Evolutionary conservation across 2,329 filamentous ascomycete genomes (phyloP).

Genomic region (Fusarium marasasianum): DNA sequence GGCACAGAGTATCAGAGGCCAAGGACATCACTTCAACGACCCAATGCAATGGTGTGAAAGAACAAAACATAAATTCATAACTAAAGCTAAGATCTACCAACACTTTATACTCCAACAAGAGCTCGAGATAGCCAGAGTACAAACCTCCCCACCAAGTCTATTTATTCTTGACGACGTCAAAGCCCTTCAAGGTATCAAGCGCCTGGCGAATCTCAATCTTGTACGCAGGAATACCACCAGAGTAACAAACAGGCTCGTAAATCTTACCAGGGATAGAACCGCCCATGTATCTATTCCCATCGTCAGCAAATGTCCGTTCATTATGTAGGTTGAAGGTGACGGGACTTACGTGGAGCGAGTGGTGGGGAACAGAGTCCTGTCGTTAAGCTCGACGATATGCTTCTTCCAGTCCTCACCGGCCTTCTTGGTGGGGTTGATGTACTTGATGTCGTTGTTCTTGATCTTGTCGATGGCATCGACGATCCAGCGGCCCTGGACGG

Average conservation of each 20-base stretch:
- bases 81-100: background rate
- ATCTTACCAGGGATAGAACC: conserved; percentile 63
- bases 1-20: background rate
- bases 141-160: background rate
- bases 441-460: conserved; percentile 55
- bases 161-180: conserved; percentile 32
- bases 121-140: background rate
- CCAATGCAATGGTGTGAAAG: too few species aligned
- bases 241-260: conserved; percentile 61
- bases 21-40: background rate
- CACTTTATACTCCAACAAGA: background rate
- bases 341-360: conserved; percentile 42
- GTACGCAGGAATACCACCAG: conserved; percentile 53
- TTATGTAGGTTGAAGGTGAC: rapidly evolving
- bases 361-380: conserved; percentile 59
- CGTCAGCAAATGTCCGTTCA: background rate
- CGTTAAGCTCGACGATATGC: conserved; percentile 56
- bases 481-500: conserved; percentile 67
- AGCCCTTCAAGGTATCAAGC: conserved; percentile 31
- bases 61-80: background rate
- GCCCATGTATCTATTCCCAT: conserved; percentile 64
- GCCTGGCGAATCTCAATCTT: conserved; percentile 33
- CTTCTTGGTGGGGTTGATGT: conserved; percentile 59
- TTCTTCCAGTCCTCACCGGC: conserved; percentile 60
- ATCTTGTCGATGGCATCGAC: conserved; percentile 60